phyloP scores from a whole-genome alignment of 352 stramenopile species.

The Plasmopara halstedii region DNA sequence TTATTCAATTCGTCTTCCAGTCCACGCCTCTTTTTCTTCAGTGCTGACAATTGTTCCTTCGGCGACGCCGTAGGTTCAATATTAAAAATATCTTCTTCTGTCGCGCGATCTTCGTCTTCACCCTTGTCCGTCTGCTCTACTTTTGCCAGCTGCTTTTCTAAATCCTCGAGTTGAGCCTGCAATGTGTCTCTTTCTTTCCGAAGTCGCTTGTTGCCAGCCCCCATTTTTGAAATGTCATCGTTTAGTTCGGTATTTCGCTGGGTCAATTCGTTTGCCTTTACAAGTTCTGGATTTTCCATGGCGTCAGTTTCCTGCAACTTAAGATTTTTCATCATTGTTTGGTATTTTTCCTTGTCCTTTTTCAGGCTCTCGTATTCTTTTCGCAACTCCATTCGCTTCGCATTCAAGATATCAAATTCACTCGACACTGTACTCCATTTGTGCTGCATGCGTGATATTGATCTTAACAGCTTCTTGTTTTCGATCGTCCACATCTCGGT shows the following conservation, averaged over 20 bases:
- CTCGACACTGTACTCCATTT: slow-evolving; percentile 70
- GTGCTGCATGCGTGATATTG: slow-evolving; percentile 38
- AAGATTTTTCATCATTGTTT: slow-evolving; percentile 76
- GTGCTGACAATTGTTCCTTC: slow-evolving; percentile 42
- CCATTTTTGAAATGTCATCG: slow-evolving; percentile 82
- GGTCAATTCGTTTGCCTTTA: slow-evolving; percentile 65
- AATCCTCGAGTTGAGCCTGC: slow-evolving; percentile 56
- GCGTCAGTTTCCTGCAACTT: slow-evolving; percentile 62
- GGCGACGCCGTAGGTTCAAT: slow-evolving; percentile 56
- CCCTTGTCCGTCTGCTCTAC: slow-evolving; percentile 36
- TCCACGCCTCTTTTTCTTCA: slow-evolving; percentile 61
- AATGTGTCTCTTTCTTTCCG: slow-evolving; percentile 69
- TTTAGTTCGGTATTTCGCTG: slow-evolving; percentile 68
- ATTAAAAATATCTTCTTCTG: slow-evolving; percentile 71
- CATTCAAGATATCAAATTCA: slow-evolving; percentile 63
- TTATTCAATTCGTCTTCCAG: slow-evolving; percentile 78
- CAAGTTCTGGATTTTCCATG: slow-evolving; percentile 75
- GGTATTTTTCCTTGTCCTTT: slow-evolving; percentile 65
- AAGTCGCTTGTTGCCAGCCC: slow-evolving; percentile 72
- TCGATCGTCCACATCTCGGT: slow-evolving; percentile 83
- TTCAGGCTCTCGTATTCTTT: slow-evolving; percentile 70
- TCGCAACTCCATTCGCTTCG: slow-evolving; percentile 45
- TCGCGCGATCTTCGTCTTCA: slow-evolving; percentile 49
- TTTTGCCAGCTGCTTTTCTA: slow-evolving; percentile 61
- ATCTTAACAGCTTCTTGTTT: slow-evolving; percentile 70